Base-by-base conservation (phyloP, 106 monocot species). In the Dioscorea alata region DNA sequence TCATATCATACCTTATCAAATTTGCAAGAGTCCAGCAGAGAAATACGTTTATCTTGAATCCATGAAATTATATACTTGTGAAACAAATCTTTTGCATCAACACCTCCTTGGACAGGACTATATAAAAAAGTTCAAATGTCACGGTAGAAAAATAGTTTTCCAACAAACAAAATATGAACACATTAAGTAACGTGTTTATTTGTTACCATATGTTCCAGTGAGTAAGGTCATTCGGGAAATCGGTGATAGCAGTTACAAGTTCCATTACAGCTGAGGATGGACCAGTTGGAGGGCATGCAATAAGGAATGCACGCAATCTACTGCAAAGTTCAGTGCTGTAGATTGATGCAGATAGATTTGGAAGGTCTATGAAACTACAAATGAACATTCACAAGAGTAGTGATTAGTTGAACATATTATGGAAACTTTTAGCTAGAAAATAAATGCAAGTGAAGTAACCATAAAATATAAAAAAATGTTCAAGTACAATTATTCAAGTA, bases 81-180 rank as follows among this genome's bases (percentile, higher is more conserved):
- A 71, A 99, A 99, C 57, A 92, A 66, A 74, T 92, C 89, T 68
- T 92, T 99, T 48, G 97, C 97, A 87, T 92, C 97, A 68, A 99
- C 82, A 50, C 93, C 93, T 59, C 84, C 86, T 81, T 92, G 92
- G 17, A 92, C 70, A 69, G 84, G 72, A 73, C 97, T 99, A 67
- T n/a, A n/a, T 42, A 42, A 10, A 42, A 42, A 42, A 42, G 42
- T 3, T 42, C 10, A 10, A 42, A 42, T 5, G 6, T 42, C 42
- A 42, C 1, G 6, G 67, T 33, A 71, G 12, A n/a, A 42, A 49
- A 20, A 20, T 35, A 22, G n/a, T 16, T 35, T 42, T 59, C 56
- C n/a, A 10, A 63, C 42, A 42, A 61, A 63, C 61, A 18, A 35
- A 28, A 69, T 25, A 53, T 17, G 48, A 56, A 9, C 0, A 57